A percentile compares a stretch with the other conserved stretches of the same genome.
phyloP scores from a whole-genome alignment of 73 alveolate genomes.

The Tetrahymena thermophila region DNA sequence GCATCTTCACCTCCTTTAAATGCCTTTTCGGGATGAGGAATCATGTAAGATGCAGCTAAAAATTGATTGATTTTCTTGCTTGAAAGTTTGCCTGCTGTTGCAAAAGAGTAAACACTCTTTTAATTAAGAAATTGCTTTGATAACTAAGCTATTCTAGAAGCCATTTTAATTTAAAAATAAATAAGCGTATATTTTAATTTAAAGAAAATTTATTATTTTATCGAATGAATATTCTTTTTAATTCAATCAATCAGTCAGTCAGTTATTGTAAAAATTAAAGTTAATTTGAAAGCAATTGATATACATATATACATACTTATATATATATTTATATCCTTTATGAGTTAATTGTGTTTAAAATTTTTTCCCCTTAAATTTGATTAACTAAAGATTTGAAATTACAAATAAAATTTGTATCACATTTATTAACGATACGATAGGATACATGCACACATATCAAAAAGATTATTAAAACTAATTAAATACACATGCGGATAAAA shows the following conservation, averaged over 20 bases:
- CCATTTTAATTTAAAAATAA: neutral
- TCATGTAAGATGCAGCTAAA: neutral
- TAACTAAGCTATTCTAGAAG: neutral
- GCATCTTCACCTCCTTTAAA: slow-evolving; percentile 83
- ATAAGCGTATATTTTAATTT: neutral
- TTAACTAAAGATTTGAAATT: neutral
- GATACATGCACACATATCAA: no score
- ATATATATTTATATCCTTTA: neutral
- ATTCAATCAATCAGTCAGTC: no score
- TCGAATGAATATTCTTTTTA: neutral
- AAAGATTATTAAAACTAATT: neutral
- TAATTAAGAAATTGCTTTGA: neutral
- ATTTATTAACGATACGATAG: neutral
- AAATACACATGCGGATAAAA: neutral
- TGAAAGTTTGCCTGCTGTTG: neutral
- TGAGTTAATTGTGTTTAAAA: no score
- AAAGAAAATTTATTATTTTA: neutral
- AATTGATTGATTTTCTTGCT: neutral
- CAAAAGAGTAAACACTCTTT: neutral
- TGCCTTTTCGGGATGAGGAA: slow-evolving; percentile 66
- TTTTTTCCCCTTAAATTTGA: neutral
- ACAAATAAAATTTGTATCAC: neutral
- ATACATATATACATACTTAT: no score
- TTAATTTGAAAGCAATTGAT: no score
- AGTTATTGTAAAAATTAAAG: neutral